phyloP scores from a whole-genome alignment of 768 basidiomycete genomes.

The Rhodotorula sphaerocarpa region DNA sequence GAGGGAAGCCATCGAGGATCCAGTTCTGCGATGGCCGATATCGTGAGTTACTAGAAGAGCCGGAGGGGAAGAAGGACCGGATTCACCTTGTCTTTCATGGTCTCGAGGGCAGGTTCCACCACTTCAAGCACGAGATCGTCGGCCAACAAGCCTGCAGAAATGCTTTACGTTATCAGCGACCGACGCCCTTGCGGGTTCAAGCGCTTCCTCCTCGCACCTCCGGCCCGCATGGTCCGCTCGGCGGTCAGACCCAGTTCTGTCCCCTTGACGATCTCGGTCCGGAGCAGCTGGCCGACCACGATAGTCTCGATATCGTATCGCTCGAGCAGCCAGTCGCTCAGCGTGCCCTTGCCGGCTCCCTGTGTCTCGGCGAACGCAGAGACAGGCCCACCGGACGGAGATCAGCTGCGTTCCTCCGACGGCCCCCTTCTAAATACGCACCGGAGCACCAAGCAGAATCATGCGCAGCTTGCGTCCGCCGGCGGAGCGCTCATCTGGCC shows the following conservation, averaged over 20 bases:
- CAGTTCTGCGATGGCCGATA: slow-evolving; percentile 54
- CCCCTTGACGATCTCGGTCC: slow-evolving; percentile 71
- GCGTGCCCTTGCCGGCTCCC: slow-evolving; percentile 59
- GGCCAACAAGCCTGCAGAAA: slow-evolving; percentile 50
- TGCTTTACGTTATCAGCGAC: no score
- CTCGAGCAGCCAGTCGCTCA: slow-evolving; percentile 62
- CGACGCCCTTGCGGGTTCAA: no score
- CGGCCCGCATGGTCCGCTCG: slow-evolving; percentile 68
- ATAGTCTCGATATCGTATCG: slow-evolving; percentile 71
- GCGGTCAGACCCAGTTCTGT: slow-evolving; percentile 66
- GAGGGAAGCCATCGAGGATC: slow-evolving; percentile 88
- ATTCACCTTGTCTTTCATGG: slow-evolving; percentile 43
- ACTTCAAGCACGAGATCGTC: slow-evolving; percentile 74
- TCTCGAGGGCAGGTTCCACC: slow-evolving; percentile 63
- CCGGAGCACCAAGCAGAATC: slow-evolving; percentile 36
- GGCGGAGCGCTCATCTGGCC: background rate
- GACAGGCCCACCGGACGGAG: no score
- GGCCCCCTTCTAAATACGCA: background rate
- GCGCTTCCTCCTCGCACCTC: slow-evolving; percentile 48
- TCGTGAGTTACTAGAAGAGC: background rate
- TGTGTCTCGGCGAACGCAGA: no score
- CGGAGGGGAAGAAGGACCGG: slow-evolving; percentile 21
- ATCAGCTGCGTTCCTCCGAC: no score
- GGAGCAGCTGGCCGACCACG: slow-evolving; percentile 74
- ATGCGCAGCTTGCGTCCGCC: slow-evolving; percentile 11